These are phyloP conservation scores for Geotrichum macrosporum DNA, from an alignment of 1,139 yeast species.

Conservation along the genomic window DNA sequence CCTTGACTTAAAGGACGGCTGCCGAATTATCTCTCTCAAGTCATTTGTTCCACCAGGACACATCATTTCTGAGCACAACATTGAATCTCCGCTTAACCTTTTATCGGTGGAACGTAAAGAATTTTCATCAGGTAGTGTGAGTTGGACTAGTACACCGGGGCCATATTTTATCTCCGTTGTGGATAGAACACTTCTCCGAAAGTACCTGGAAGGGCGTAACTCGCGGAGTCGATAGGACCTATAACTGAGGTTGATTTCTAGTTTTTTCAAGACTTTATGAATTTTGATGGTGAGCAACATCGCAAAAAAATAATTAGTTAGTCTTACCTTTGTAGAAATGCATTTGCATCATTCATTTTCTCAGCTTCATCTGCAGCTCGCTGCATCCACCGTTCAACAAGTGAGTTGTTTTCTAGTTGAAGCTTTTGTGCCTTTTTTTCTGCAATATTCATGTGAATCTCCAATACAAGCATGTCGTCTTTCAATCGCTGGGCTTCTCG, in stretches of 20 bases:
- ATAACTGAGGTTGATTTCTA: conserved; percentile 2
- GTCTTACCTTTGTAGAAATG: conserved; percentile 37
- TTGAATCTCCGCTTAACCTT: conserved; percentile 53
- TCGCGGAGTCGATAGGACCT: background rate
- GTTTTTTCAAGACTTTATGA: conserved; percentile 14
- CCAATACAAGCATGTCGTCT: conserved; percentile 66
- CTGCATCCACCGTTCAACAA: conserved; percentile 59
- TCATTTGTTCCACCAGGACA: conserved; percentile 60
- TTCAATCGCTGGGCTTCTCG: conserved; percentile 58
- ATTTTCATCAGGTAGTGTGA: conserved; percentile 68
- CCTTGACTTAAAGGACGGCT: conserved; percentile 62
- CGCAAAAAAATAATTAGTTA: too few relatives aligned
- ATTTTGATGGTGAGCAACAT: background rate
- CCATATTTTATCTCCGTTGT: conserved; percentile 76
- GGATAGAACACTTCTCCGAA: conserved; percentile 36
- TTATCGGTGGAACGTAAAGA: conserved; percentile 60
- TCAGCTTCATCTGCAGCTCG: conserved; percentile 58
- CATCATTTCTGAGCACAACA: conserved; percentile 50
- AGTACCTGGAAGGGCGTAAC: conserved; percentile 19
- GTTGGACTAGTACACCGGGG: conserved; percentile 88
- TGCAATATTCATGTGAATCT: conserved; percentile 65
- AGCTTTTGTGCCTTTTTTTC: conserved; percentile 44
- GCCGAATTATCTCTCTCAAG: conserved; percentile 72
- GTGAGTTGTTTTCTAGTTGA: conserved; percentile 42
- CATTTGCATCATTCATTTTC: conserved; percentile 53